Base-by-base conservation (phyloP, 768 basidiomycete species). In the Leucocoprinus leucothites region DNA sequence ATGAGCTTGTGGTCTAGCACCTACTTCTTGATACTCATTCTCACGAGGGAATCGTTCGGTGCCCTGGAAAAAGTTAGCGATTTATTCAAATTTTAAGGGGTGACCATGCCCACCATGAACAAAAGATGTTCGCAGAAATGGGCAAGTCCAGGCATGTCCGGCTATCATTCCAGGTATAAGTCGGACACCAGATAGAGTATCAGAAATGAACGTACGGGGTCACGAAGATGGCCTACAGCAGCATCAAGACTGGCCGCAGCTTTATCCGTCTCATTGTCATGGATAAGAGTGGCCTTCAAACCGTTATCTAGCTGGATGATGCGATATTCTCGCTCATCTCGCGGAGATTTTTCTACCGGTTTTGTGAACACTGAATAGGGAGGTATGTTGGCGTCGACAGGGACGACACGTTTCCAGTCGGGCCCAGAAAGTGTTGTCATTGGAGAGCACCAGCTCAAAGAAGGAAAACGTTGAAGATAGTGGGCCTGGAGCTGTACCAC, bases 61-160 rank as follows among this genome's bases (percentile, higher is more conserved):
- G 18, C 91, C 90, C 90, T 92, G 50, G 57, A 44, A 18, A 48
- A 26, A 22, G 54, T 38, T 21, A 48, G 51, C 26, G 18, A 35
- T 53, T 11, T 5, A 5, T 31, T 43, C 18, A 9, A 26, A 28
- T 57, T 38, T 21, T 35, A 11, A 34, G 40, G 53, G 51, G 21
- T 60, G 28, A 53, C 22, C 51, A 51, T 26, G 68, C 85, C 58
- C 62, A 94, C 95, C 86, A 99, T 92, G 71, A 99, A 99, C 58
- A 97, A 71, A 47, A 99, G 67, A 69, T 99, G 96, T 68, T 99
- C 96, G 72, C 94, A 95, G 66, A 95, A 95, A 69, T 96, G 93
- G 46, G 94, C 94, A 42, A 95, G 78, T 9, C 94, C 94, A 9
- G 91, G 94, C 81, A 94, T 89, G 65, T 96, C 93, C 91, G 63